Conservation (phyloP, 2,329 filamentous ascomycete genomes). For the Cyclaneusma minus region DNA sequence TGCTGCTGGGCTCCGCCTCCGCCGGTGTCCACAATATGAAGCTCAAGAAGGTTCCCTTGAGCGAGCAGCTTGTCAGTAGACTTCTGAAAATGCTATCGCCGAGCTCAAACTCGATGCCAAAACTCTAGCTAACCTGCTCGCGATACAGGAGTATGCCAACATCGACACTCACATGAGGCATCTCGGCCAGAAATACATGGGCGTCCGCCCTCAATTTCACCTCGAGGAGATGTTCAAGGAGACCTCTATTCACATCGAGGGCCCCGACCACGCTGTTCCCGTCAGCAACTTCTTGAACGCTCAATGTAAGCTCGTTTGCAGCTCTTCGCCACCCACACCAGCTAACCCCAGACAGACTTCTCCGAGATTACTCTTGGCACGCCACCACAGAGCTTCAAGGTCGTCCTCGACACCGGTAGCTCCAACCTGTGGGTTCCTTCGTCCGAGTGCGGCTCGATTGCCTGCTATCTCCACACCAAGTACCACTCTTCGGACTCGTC, state of each 20-base stretch:
- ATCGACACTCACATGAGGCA: conserved; percentile 69
- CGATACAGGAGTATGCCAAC: conserved; percentile 51
- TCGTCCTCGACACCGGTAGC: conserved; percentile 94
- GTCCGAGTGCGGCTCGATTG: conserved; percentile 78
- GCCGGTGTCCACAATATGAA: conserved; percentile 91
- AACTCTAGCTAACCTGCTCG: conserved; percentile 10
- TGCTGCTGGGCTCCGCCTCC: conserved; percentile 68
- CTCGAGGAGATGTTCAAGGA: conserved; percentile 68
- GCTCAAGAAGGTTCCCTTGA: conserved; percentile 88
- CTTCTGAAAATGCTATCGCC: conserved; percentile 6
- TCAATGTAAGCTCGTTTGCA: conserved; percentile 57
- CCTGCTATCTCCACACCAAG: conserved; percentile 93
- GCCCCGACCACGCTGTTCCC: conserved; percentile 61
- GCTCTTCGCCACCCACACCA: neutral
- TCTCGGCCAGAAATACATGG: conserved; percentile 94
- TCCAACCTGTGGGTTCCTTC: conserved; percentile 99
- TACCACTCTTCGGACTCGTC: conserved; percentile 86
- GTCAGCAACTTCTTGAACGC: conserved; percentile 98
- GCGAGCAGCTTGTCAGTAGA: conserved; percentile 75
- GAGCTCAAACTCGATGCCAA: conserved; percentile 5
- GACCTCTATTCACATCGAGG: conserved; percentile 47
- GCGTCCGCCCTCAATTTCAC: conserved; percentile 53
- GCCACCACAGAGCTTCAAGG: conserved; percentile 92
- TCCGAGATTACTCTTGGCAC: conserved; percentile 88
- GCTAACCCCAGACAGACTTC: conserved; percentile 51